phyloP scores from a whole-genome alignment of 768 basidiomycete species.

The Phylloporus rhodoxanthus region DNA sequence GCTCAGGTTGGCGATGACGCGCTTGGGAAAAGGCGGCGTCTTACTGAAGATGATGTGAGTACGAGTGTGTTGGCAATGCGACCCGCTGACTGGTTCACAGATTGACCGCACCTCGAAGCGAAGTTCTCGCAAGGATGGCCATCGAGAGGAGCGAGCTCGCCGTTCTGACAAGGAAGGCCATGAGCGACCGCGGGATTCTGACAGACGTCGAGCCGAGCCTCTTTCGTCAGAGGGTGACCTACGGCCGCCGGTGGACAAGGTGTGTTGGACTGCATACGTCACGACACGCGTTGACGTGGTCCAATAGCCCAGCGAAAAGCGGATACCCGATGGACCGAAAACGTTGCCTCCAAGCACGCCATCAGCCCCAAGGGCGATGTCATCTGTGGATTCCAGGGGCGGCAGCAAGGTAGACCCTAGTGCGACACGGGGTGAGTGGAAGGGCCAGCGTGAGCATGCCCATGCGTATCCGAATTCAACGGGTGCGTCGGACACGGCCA shows the following conservation, averaged over 20 bases:
- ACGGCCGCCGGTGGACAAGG: slow-evolving; percentile 57
- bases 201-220: slow-evolving; percentile 61
- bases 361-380: slow-evolving; percentile 70
- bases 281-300: slow-evolving; percentile 4
- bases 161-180: slow-evolving; percentile 66
- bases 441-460: slow-evolving; percentile 34
- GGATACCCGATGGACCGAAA: slow-evolving; percentile 51
- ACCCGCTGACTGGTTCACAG: slow-evolving; percentile 33
- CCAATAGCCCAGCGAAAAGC: slow-evolving; percentile 47
- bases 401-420: slow-evolving; percentile 36
- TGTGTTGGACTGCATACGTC: slow-evolving; percentile 26
- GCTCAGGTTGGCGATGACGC: slow-evolving; percentile 50
- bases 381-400: slow-evolving; percentile 40
- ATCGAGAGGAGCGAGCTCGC: slow-evolving; percentile 69
- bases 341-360: slow-evolving; percentile 53
- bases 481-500: slow-evolving; percentile 24
- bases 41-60: slow-evolving; percentile 69
- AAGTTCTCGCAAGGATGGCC: slow-evolving; percentile 70
- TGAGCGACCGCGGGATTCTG: slow-evolving; percentile 61
- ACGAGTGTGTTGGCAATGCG: not conserved
- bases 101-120: slow-evolving; percentile 74
- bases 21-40: slow-evolving; percentile 67
- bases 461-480: slow-evolving; percentile 20
- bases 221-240: slow-evolving; percentile 49
- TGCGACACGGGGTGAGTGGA: slow-evolving; percentile 43